Evolutionary conservation across 768 basidiomycete species (phyloP).

Genomic region (Leccinum truebloodii): DNA sequence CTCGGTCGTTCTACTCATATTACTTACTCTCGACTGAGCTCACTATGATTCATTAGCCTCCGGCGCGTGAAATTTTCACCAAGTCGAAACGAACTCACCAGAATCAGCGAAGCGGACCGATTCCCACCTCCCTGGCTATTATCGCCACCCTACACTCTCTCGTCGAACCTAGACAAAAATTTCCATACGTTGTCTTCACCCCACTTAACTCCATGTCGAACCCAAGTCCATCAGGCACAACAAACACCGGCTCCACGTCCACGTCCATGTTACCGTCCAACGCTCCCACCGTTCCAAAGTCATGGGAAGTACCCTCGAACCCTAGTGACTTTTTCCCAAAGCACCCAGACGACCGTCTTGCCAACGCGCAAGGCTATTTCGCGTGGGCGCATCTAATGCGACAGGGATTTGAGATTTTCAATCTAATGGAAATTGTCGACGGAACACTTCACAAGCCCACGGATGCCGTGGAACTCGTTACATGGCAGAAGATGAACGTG

Average conservation of each 20-base stretch:
- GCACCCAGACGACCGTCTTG: background rate
- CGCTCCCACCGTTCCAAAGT: background rate
- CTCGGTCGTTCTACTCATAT: no score
- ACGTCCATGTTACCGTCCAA: background rate
- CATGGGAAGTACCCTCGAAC: background rate
- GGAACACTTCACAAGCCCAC: no score
- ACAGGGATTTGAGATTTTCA: no score
- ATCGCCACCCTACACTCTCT: background rate
- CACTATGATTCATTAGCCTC: no score
- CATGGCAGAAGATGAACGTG: no score
- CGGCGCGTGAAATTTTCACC: no score
- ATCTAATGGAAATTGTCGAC: no score
- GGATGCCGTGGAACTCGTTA: no score
- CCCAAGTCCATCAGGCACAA: background rate
- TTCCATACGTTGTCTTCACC: background rate
- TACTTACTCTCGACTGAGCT: no score
- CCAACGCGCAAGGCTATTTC: background rate
- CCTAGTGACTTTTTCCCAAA: background rate
- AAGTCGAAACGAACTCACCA: background rate
- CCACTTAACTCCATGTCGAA: background rate
- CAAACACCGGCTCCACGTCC: background rate
- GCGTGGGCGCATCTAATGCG: background rate
- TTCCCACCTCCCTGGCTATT: background rate
- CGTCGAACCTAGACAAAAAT: background rate
- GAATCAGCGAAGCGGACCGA: background rate